A percentile compares a stretch with the other conserved stretches of the same genome.
Conservation (phyloP, 345 rosid species). For the Euphorbia peplus region DNA sequence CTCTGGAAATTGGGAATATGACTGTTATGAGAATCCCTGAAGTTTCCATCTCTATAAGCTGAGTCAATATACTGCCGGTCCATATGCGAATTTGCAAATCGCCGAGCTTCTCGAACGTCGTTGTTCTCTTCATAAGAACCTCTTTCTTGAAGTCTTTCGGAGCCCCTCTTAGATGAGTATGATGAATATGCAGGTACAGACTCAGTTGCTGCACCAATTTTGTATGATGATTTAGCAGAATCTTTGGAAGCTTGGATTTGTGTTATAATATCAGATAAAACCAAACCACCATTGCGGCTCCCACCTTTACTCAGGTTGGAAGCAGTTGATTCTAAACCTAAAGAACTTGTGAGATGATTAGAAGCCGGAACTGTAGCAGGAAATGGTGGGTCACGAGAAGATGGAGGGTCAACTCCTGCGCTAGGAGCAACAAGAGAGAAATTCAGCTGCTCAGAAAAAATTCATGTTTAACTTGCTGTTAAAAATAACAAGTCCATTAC, state of each 20-base stretch:
- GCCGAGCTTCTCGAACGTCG: conserved; percentile 69
- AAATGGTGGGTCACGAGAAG: conserved; percentile 92
- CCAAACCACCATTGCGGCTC: conserved; percentile 79
- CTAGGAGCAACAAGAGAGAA: conserved; percentile 62
- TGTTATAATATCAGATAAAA: conserved; percentile 77
- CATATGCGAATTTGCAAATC: conserved; percentile 43
- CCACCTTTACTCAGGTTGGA: conserved; percentile 48
- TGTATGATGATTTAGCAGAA: conserved; percentile 63
- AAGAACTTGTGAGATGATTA: conserved; percentile 44
- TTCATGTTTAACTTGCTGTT: conserved; percentile 18
- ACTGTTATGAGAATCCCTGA: conserved; percentile 67
- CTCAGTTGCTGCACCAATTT: conserved; percentile 52
- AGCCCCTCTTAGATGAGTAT: conserved; percentile 54
- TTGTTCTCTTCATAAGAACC: conserved; percentile 64
- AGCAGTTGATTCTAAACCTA: conserved; percentile 52
- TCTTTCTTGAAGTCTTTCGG: conserved; percentile 69
- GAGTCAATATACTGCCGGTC: conserved; percentile 75
- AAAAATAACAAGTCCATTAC: conserved; percentile 11
- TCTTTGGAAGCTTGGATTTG: conserved; percentile 97
- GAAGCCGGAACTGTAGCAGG: conserved; percentile 79
- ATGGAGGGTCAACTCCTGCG: conserved; percentile 99
- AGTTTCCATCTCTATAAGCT: conserved; percentile 53
- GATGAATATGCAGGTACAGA: conserved; percentile 60
- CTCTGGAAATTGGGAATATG: conserved; percentile 93
- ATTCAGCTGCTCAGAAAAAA: conserved; percentile 52